A percentile compares a stretch with the other conserved stretches of the same genome.
phyloP scores from a whole-genome alignment of 2,329 filamentous ascomycete genomes.

The Thielaviopsis musarum region DNA sequence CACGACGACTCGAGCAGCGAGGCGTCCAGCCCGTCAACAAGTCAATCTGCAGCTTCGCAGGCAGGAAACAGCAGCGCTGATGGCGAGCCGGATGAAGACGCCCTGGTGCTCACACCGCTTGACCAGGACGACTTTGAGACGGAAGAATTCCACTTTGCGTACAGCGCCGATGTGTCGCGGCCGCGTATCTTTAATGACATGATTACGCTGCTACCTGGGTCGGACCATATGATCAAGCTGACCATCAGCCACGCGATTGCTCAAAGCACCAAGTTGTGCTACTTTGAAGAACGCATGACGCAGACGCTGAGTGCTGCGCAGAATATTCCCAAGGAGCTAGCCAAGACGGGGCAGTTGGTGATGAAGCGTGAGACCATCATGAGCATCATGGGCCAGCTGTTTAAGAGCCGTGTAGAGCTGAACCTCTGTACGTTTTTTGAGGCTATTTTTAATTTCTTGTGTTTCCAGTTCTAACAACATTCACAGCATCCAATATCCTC shows the following conservation, averaged over 20 bases:
- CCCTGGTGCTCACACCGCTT: slow-evolving; percentile 59
- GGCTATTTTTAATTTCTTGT: neutral
- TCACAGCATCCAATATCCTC: slow-evolving; percentile 74
- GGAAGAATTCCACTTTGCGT: slow-evolving; percentile 97
- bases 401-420: slow-evolving; percentile 89
- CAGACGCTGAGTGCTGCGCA: slow-evolving; percentile 87
- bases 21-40: neutral
- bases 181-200: slow-evolving; percentile 97
- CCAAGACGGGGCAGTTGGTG: slow-evolving; percentile 74
- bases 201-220: slow-evolving; percentile 82
- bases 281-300: slow-evolving; percentile 93
- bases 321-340: slow-evolving; percentile 75
- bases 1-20: slow-evolving; percentile 40
- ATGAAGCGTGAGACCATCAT: slow-evolving; percentile 89
- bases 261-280: slow-evolving; percentile 88
- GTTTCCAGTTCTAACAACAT: neutral
- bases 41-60: neutral
- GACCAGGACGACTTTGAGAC: slow-evolving; percentile 88
- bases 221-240: slow-evolving; percentile 96
- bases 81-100: slow-evolving; percentile 8
- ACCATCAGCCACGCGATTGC: slow-evolving; percentile 95
- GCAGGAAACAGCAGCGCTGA: neutral
- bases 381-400: slow-evolving; percentile 74
- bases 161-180: slow-evolving; percentile 68
- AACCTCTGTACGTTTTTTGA: slow-evolving; percentile 63